Base-by-base conservation (phyloP, 2,329 filamentous ascomycete species). In the Helminthosporium solani region DNA sequence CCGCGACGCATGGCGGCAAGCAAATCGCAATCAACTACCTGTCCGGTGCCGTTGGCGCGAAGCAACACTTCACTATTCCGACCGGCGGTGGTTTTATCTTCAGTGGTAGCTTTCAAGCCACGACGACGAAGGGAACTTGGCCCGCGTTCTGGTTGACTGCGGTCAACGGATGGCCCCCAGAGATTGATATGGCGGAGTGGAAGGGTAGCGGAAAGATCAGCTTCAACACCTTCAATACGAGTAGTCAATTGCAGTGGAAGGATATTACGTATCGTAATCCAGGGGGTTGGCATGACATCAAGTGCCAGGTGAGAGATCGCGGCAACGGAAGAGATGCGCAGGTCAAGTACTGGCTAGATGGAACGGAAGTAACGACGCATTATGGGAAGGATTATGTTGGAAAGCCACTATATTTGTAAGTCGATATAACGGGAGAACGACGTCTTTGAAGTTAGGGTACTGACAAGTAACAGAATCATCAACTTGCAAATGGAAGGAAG, bases 111-210 rank as follows among this genome's bases (percentile, higher is more conserved):
- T 73, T 76, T 47, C 58, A 68, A 41, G 73, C 73, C 0, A 61
- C 73, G 1, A 63, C 63, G 0, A 57, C 54, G 5, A 54, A 68
- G 47, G 73, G 77, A 6, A 80, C 78, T 0, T 82, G 80, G 80
- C 79, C 80, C 0, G 80, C 80, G 0, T 82, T 82, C 54, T 82
- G 79, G 80, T 63, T 82, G 12, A 81, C 78, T 1, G 78, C 71
- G 0, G 78, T 78, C 0, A 59, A 78, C 35, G 70, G 73, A 0
- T 83, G 80, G 80, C 80, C 79, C 14, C 80, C 80, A 0, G 80
- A 82, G 72, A 75, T 83, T 44, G 80, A 83, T 57, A 73, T 83
- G 64, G 79, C 79, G 1, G 80, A 83, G 63, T 83, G 80, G 80
- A 83, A 82, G 58, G 80, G 80, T 12, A 72, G 63, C 27, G 78